phyloP scores from a whole-genome alignment of 2,329 filamentous ascomycete species.

The Dichotomopilus funicola region DNA sequence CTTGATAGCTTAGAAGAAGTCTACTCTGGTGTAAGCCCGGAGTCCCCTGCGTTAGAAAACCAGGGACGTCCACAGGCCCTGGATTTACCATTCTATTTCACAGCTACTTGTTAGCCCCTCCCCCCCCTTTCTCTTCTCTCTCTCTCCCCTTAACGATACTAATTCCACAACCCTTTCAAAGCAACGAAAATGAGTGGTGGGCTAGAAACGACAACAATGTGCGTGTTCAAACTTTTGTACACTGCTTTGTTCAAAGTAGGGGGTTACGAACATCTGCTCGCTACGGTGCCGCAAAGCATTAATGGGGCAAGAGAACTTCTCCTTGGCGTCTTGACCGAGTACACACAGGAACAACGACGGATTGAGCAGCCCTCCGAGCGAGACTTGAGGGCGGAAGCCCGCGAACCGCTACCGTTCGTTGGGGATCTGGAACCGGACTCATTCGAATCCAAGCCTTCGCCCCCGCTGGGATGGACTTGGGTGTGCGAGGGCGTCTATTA shows the following conservation, averaged over 20 bases:
- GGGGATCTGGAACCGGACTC: background rate
- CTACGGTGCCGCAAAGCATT: background rate
- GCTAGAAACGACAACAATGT: background rate
- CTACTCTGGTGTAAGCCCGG: too few species aligned
- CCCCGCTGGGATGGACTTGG: background rate
- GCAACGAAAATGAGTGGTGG: background rate
- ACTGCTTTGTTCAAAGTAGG: background rate
- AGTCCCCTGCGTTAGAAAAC: too few species aligned
- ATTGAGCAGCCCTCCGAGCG: background rate
- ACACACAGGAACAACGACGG: background rate
- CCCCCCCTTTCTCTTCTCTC: too few species aligned
- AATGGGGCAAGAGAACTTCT: background rate
- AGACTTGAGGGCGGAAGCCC: background rate
- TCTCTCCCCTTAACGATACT: background rate
- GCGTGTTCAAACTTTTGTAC: background rate
- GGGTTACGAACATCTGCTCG: background rate
- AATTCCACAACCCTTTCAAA: background rate
- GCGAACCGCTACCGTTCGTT: background rate
- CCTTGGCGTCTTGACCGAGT: background rate
- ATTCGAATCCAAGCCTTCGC: background rate
- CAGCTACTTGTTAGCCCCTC: too few species aligned
- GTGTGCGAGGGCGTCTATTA: background rate
- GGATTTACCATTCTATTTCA: too few species aligned
- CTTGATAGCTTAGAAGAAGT: too few species aligned
- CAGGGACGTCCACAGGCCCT: too few species aligned